Percentiles rank a stretch among this genome's conserved stretches.
Evolutionary conservation across 2,329 filamentous ascomycete species (phyloP).

Genomic region (Calonectria pauciramosa): DNA sequence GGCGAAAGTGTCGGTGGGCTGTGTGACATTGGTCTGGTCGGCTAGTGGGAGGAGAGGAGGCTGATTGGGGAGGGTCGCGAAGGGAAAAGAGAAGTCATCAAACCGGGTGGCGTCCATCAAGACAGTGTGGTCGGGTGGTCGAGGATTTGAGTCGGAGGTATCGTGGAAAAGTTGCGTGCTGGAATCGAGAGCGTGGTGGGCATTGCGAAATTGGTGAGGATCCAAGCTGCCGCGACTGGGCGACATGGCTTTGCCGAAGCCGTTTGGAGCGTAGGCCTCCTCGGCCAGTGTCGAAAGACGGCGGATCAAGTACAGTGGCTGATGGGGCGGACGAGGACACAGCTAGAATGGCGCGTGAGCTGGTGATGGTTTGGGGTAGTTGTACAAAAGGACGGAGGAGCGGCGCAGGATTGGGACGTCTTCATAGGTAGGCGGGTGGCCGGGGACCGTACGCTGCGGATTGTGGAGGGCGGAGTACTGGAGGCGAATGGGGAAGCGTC

Average conservation of each 20-base stretch:
- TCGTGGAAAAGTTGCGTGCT: constrained; percentile 44
- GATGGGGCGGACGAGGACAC: constrained; percentile 10
- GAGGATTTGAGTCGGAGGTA: constrained; percentile 38
- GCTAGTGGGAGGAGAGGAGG: constrained; percentile 54
- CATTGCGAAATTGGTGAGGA: constrained; percentile 48
- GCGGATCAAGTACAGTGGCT: constrained; percentile 15
- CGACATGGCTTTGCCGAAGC: constrained; percentile 47
- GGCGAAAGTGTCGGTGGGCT: constrained; percentile 52
- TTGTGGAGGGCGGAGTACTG: constrained; percentile 35
- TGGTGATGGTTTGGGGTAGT: constrained; percentile 6
- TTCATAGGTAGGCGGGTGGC: constrained; percentile 33
- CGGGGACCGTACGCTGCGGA: constrained; percentile 31
- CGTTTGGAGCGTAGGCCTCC: constrained; percentile 33
- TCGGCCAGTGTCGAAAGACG: constrained; percentile 29
- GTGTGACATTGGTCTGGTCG: constrained; percentile 50
- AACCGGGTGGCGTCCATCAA: constrained; percentile 65
- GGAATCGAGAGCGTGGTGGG: constrained; percentile 45
- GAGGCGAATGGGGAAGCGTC: constrained; percentile 40
- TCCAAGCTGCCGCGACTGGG: constrained; percentile 46
- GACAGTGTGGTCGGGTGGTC: constrained; percentile 38
- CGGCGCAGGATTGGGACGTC: constrained; percentile 25
- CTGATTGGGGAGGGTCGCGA: constrained; percentile 58
- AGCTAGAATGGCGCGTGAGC: constrained; percentile 11
- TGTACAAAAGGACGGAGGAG: constrained; percentile 12
- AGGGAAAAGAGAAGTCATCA: constrained; percentile 67